Evolutionary conservation across 208 protist genomes (phyloP).

Genomic region (Trypanosoma conorhini): DNA sequence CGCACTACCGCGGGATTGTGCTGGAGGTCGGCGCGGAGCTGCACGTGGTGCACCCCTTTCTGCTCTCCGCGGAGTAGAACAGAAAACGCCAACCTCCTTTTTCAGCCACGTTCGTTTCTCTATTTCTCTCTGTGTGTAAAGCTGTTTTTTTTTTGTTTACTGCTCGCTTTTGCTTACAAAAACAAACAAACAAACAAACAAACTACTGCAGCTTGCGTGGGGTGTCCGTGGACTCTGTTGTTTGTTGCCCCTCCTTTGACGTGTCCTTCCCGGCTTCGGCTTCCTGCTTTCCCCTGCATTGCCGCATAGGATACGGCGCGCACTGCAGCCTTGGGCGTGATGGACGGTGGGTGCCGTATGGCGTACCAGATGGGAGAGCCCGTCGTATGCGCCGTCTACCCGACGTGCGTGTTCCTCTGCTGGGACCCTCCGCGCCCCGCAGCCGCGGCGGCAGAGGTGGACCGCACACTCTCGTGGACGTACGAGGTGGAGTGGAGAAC

Average conservation of each 20-base stretch:
- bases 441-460: slow-evolving; percentile 6
- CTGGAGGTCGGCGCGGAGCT: slow-evolving; percentile 45
- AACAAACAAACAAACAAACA: too few species aligned
- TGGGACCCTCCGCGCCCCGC: slow-evolving; percentile 38
- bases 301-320: not conserved
- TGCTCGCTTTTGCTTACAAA: too few species aligned
- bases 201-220: too few species aligned
- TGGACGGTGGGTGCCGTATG: not conserved
- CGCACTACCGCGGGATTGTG: slow-evolving; percentile 52
- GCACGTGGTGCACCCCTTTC: slow-evolving; percentile 64
- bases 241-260: not conserved
- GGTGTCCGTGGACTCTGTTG: slow-evolving; percentile 9
- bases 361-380: slow-evolving; percentile 19
- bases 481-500: slow-evolving; percentile 61
- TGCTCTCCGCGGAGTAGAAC: slow-evolving; percentile 19
- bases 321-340: not conserved
- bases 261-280: not conserved
- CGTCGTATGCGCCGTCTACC: slow-evolving; percentile 32
- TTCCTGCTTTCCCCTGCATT: not conserved
- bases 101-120: slow-evolving; percentile 12
- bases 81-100: not conserved
- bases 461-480: slow-evolving; percentile 36
- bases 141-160: too few species aligned
- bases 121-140: slow-evolving; percentile 25
- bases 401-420: slow-evolving; percentile 44